Evolutionary conservation across 768 basidiomycete species (phyloP).

Genomic region (Xerocomus spinulosus): DNA sequence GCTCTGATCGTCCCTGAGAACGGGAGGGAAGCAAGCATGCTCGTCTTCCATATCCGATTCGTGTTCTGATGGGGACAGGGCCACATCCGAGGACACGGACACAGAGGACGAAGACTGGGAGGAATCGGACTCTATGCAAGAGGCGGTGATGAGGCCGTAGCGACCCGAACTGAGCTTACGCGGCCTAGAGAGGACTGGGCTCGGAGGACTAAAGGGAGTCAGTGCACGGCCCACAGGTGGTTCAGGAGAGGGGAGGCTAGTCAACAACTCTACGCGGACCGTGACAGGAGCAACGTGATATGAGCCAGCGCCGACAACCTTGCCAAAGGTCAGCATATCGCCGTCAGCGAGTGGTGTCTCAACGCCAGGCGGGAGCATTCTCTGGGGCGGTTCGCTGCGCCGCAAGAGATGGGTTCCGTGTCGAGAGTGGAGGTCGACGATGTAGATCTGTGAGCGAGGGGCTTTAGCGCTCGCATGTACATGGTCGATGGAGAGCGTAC

Average conservation of each 20-base stretch:
- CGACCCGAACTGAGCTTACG: conserved; percentile 49
- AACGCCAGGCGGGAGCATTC: conserved; percentile 48
- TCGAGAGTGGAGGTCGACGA: conserved; percentile 68
- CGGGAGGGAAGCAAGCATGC: conserved; percentile 11
- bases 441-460: conserved; percentile 46
- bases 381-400: conserved; percentile 45
- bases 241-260: conserved; percentile 7
- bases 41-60: conserved; percentile 58
- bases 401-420: conserved; percentile 71
- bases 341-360: conserved; percentile 59
- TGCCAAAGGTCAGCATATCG: conserved; percentile 74
- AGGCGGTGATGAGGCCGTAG: conserved; percentile 50
- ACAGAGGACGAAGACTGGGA: conserved; percentile 37
- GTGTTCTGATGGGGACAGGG: conserved; percentile 30
- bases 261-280: conserved; percentile 53
- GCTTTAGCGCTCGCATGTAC: conserved; percentile 15
- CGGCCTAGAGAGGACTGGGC: conserved; percentile 23
- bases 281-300: conserved; percentile 61
- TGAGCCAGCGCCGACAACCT: conserved; percentile 60
- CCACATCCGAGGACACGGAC: conserved; percentile 35
- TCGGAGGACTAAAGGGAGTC: conserved; percentile 25
- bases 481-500: conserved; percentile 36
- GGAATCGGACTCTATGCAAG: conserved; percentile 25
- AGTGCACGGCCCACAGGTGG: conserved; percentile 15
- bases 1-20: conserved; percentile 13